Conservation (phyloP, 1,284 basidiomycete genomes). For the Violaceomyces palustris region DNA sequence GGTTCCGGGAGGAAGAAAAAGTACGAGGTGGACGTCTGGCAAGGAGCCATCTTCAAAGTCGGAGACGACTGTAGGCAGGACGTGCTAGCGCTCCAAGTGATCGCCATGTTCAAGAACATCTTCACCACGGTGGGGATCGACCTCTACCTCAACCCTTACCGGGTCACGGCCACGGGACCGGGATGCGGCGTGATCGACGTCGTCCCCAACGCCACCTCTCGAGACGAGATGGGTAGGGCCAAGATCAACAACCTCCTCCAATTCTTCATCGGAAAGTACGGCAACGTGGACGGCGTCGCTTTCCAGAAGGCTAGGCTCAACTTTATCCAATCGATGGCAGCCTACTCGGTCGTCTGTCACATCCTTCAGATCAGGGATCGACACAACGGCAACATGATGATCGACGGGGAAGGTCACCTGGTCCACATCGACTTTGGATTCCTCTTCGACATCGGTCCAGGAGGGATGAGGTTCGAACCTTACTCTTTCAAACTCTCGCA, state of each 20-base stretch:
- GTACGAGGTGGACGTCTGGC: constrained; percentile 68
- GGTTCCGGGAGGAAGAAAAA: too few species aligned
- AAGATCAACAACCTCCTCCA: constrained; percentile 93
- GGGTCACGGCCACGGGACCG: constrained; percentile 92
- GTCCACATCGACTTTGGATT: constrained; percentile 98
- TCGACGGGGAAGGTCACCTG: constrained; percentile 91
- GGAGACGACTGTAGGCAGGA: constrained; percentile 99
- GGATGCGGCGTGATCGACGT: constrained; percentile 99
- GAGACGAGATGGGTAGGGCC: constrained; percentile 98
- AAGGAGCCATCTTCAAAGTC: constrained; percentile 98
- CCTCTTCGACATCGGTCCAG: constrained; percentile 81
- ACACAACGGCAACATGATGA: constrained; percentile 99
- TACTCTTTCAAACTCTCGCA: constrained; percentile 93
- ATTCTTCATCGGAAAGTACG: constrained; percentile 94
- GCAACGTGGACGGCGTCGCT: constrained; percentile 75
- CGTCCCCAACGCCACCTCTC: constrained; percentile 92
- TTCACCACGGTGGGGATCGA: constrained; percentile 81
- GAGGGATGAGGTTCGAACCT: constrained; percentile 50
- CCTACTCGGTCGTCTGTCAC: constrained; percentile 97
- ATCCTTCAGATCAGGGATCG: constrained; percentile 95
- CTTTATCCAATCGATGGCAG: constrained; percentile 98
- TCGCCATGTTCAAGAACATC: constrained; percentile 99
- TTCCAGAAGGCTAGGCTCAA: constrained; percentile 92
- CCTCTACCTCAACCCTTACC: constrained; percentile 90
- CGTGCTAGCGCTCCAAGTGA: constrained; percentile 89